Base-by-base conservation (phyloP, 2,329 filamentous ascomycete genomes). In the Fusarium goolgardi region DNA sequence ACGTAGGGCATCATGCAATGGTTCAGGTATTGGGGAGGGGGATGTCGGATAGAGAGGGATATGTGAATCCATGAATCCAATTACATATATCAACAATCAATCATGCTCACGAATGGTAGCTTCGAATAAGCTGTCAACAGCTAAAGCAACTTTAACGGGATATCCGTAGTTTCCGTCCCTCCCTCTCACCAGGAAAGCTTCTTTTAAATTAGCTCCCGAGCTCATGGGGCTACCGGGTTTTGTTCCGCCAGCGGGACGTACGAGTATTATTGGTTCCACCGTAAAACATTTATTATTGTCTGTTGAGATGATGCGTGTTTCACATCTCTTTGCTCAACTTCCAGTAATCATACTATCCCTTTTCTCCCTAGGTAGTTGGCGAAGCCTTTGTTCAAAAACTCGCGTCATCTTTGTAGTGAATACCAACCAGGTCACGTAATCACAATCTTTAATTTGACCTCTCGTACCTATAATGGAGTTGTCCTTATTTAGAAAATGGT, bases 121-220 rank as follows among this genome's bases (percentile, higher is more conserved):
- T 43, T 25, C 13, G 40, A 25, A 25, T 25, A 12, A 41, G 21
- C 16, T 43, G 11, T 34, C 45, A 13, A 34, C 12, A 29, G 31
- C 45, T 49, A 25, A 8, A 49, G 29, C 44, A n/a, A 29, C 41
- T 27, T 25, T 18, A 43, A 18, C 21, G 4, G 23, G 18, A 32
- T 40, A 51, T 51, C 65, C 56, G 55, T 27, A 57, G 51, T 50
- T 32, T 44, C 56, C 46, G 59, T 34, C 40, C 59, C 23, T 61
- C 59, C 57, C n/a, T 47, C 37, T 23, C 29, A 46, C 53, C 63
- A 54, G 52, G 51, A 61, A 46, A 56, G 43, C 60, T 55, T 55
- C 45, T 35, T 39, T 25, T 29, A 34, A 55, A 61, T 63, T 70
- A 64, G 67, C 51, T 61, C 67, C 59, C 63, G 47, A 31, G 32